Base-by-base conservation (phyloP, 78 protist genomes). In the Reticulomyxa filosa region DNA sequence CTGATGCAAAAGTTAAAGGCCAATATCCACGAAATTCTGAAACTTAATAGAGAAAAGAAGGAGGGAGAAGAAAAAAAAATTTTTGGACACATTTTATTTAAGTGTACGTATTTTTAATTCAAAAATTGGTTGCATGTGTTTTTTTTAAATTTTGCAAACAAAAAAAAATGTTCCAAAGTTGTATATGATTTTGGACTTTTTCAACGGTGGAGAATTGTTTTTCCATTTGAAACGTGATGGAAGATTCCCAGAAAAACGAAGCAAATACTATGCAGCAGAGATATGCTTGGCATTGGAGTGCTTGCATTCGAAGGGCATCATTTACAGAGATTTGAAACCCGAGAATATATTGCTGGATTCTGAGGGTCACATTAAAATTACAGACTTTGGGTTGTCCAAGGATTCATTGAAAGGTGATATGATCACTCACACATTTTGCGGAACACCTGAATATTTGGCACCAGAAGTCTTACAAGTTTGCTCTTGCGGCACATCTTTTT, bases 381-480 rank as follows among this genome's bases (percentile, higher is more conserved):
- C 96, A 1, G 98, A 93, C 67, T 93, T 90, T 50, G 98, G 98
- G 13, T 79, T 93, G 4, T 73, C 87, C 13, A 93, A 93, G 68
- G 80, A 57, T 11, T 8, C 69, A n/a, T 70, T 77, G 55, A 70
- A 37, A 32, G 73, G 32, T 5, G 13, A 0, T 1, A n/a, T 11
- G 46, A 22, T n/a, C 59, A 83, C 57, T 82, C 91, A 0, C 64
- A 81, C 98, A 0, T 82, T 94, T 57, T 94, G 98, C 72, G 98
- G 98, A 4, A 94, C 98, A 8, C 97, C 99, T 5, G 97, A 92
- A 63, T 95, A 95, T 65, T 68, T 95, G n/a, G 92, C n/a, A n/a
- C n/a, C n/a, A n/a, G n/a, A n/a, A n/a, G n/a, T n/a, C n/a, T n/a
- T n/a, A n/a, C n/a, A n/a, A n/a, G n/a, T n/a, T n/a, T n/a, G n/a